Evolutionary conservation across 768 basidiomycete genomes (phyloP), one percentile per base, ranked within the genome.

Genomic region (Boletus tylopilopsis): DNA sequence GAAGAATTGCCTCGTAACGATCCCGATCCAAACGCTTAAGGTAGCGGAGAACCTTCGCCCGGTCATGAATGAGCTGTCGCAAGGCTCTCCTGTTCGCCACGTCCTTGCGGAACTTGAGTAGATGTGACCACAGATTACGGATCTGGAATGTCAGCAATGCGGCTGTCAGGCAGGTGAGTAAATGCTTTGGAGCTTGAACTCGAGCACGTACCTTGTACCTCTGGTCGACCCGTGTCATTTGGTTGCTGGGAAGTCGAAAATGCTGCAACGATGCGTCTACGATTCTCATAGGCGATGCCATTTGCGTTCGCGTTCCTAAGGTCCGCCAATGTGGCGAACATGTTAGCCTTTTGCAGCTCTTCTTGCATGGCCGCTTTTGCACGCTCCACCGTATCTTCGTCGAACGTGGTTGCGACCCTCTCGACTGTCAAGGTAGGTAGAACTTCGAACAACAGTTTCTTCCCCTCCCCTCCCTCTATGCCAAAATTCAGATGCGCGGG

Each of bases 241-340:
- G 77, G 77, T 55, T 80, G 85, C 43, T 75, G 75, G 0, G 78
- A 75, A 7, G 76, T 73, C 1, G 94, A 95, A 70, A 98, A 97
- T 24, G 79, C 82, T 13, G 71, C 70, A 24, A 96, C 75, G 53
- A 94, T 86, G 53, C 92, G 76, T 62, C 81, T 74, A 51, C 88
- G 76, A 66, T 96, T 97, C 70, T 93, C 90, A 60, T 78, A 90
- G 43, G 89, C 81, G 53, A 97, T 83, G n/a, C 91, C 92, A 25
- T 70, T 74, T 24, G 91, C 88, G 57, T 87, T 90, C 16, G 95
- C 87, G 62, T 98, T 97, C 54, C 85, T 74, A 59, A 98, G 69
- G 70, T 96, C 93, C 19, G 93, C 69, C 25, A 92, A 68, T 56
- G 78, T 76, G 36, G 86, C 83, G 49, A 96, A 76, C 59, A 69